Evolutionary conservation across 148 eudicot genomes (phyloP), one percentile per base, ranked within the genome.

Genomic region (Chenopodium album): DNA sequence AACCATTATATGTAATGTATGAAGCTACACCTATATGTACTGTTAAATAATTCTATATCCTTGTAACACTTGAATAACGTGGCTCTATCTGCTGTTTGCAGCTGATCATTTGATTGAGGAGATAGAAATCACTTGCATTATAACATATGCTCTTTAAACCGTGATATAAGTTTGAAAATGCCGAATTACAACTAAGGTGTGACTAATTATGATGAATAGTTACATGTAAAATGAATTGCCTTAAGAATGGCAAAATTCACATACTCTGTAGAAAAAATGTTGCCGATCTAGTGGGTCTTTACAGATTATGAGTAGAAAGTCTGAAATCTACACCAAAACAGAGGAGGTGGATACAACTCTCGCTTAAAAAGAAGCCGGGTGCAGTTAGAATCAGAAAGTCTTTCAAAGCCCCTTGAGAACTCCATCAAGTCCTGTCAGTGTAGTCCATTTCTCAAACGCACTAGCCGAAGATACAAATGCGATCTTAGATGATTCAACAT

Each of bases 401-500:
- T 65, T 68, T 92, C 85, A 95, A 70, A 96, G 98, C 76, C 99
- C 99, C 84, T 94, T 96, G 47, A 96, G 95, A 80, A 89, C 87
- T 62, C 86, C 98, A 67, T 67, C 84, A 29, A 94, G 81, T 48
- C 99, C 99, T 63, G 95, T 84, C 41, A 96, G 83, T 63, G 87
- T 66, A 11, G 94, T 90, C 99, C 99, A 96, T 82, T 92, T 94
- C 92, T 96, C 99, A 4, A 96, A 88, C 7, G 99, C 97, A 50
- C 73, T 85, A 34, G 99, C 99, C 26, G 97, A 94, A n/a, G 92
- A 87, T 81, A 94, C 95, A 73, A 94, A 96, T 5, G 99, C 98
- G 46, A 86, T 76, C 83, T 90, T 96, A 10, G 98, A 88, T 17
- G 88, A 85, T 63, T 96, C 92, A 12, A 86, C 83, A 75, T 96